Base-by-base conservation (phyloP, 441 rosid genomes). In the Euphorbia schlechtendalii region DNA sequence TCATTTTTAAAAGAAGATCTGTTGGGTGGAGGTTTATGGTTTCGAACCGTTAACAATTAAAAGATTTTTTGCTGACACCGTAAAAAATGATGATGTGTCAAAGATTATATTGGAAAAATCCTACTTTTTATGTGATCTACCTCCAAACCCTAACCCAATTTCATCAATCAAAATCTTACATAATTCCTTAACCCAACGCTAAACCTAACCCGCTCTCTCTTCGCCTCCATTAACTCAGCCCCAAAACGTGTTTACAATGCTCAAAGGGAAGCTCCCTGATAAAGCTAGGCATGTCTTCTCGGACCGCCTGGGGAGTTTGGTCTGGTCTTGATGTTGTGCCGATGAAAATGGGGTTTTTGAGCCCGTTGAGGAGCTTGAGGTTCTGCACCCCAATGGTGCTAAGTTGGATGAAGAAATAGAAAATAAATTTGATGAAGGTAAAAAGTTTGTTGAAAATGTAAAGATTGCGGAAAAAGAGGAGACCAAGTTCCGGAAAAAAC, bases 341-440 rank as follows among this genome's bases (percentile, higher is more conserved):
- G 73, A 74, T 5, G 74, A 71, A 11, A 74, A 48, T 56, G 78
- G 54, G 21, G 71, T 41, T 41, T 51, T 74, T 43, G 89, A 84
- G 34, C 66, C 67, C 52, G 90, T 88, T 5, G 82, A 84, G 72
- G 90, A 85, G 79, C 86, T 87, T 22, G 86, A 82, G 70, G 58
- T 80, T 28, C 58, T 87, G 13, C 73, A 70, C 61, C 87, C 82
- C 4, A 81, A 76, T 61, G 81, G 77, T 38, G 57, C 32, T 3
- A 73, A 59, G 32, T 70, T 67, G n/a, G 79, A 34, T 27, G 57
- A 65, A 21, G 54, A 43, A 28, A 20, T 17, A 32, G 71, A 36
- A 14, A 4, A 4, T 32, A 77, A 71, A 25, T 48, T 61, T n/a
- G 79, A 48, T 10, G 62, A n/a, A 2, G 73, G 43, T 17, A 61